These are phyloP conservation scores for Stereum hirsutum DNA, from an alignment of 1,284 basidiomycete genomes.

Conservation along the genomic window DNA sequence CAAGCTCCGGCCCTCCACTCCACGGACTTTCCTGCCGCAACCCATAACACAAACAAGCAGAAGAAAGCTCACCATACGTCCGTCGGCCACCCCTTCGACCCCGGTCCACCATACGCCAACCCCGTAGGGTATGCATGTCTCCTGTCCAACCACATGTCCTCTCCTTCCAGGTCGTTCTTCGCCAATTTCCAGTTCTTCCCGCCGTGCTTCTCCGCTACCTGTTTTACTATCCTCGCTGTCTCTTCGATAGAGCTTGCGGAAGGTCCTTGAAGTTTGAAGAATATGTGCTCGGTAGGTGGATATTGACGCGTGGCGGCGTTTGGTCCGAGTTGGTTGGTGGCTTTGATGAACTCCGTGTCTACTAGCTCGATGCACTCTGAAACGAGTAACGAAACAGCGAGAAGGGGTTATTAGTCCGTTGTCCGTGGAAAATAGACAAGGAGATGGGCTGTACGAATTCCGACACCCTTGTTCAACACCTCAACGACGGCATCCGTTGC, in stretches of 20 bases:
- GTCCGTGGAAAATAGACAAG: neutral
- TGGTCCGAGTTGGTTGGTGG: conserved; percentile 58
- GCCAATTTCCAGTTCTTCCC: conserved; percentile 68
- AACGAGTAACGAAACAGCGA: neutral
- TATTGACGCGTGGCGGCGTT: conserved; percentile 53
- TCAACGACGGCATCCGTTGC: conserved; percentile 71
- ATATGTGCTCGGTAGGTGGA: conserved; percentile 66
- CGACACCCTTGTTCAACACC: conserved; percentile 48
- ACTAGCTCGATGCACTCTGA: conserved; percentile 67
- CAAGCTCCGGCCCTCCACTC: too few relatives aligned
- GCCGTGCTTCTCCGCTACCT: conserved; percentile 54
- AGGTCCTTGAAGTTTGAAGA: conserved; percentile 83
- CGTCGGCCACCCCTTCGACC: conserved; percentile 66
- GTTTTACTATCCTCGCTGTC: conserved; percentile 47
- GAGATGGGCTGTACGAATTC: conserved; percentile 39
- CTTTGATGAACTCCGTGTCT: conserved; percentile 63
- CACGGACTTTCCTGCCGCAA: too few relatives aligned
- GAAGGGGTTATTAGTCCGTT: neutral
- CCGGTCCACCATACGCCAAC: conserved; percentile 50
- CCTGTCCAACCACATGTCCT: conserved; percentile 75
- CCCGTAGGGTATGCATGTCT: conserved; percentile 78
- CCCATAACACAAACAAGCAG: too few relatives aligned
- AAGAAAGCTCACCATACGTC: conserved; percentile 82
- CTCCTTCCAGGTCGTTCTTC: conserved; percentile 56
- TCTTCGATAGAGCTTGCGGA: conserved; percentile 51